These are phyloP conservation scores for Macrophomina tecta DNA, from an alignment of 2,329 filamentous ascomycete species.

Conservation along the genomic window DNA sequence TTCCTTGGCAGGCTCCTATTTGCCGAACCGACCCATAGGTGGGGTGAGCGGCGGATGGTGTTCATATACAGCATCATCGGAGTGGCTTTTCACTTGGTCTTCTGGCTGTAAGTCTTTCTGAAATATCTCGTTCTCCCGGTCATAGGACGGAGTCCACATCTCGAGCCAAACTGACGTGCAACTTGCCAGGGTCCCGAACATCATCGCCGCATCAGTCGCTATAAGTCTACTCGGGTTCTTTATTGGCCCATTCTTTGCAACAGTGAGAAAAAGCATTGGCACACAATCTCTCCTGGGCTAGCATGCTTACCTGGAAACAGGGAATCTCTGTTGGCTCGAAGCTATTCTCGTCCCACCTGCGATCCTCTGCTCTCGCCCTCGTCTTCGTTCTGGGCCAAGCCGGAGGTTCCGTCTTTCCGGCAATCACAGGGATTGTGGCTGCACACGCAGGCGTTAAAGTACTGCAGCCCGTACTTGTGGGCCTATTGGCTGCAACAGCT, in stretches of 20 bases:
- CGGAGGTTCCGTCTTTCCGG: constrained; percentile 62
- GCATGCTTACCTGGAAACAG: constrained; percentile 37
- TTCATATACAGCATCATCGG: constrained; percentile 60
- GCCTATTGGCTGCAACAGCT: neutral
- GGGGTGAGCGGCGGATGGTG: constrained; percentile 65
- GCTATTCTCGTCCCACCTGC: constrained; percentile 56
- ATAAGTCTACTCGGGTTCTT: constrained; percentile 64
- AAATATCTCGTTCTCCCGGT: neutral
- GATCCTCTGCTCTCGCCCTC: constrained; percentile 58
- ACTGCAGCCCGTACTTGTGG: constrained; percentile 5
- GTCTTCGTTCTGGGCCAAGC: constrained; percentile 64
- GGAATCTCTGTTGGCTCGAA: constrained; percentile 62
- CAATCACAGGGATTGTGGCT: constrained; percentile 61
- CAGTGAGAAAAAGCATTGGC: constrained; percentile 43
- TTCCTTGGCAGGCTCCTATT: constrained; percentile 64
- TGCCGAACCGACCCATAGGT: constrained; percentile 64
- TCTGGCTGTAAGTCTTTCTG: constrained; percentile 55
- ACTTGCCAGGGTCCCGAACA: constrained; percentile 44
- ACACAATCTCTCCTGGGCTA: neutral
- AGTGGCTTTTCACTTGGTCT: constrained; percentile 62
- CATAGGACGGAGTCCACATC: no score
- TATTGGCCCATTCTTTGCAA: constrained; percentile 64
- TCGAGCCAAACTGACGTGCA: constrained; percentile 22
- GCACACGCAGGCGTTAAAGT: constrained; percentile 9
- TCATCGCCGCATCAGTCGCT: constrained; percentile 59